Evolutionary conservation across 2,329 filamentous ascomycete genomes (phyloP).

Genomic region (Cladosporium sp.): DNA sequence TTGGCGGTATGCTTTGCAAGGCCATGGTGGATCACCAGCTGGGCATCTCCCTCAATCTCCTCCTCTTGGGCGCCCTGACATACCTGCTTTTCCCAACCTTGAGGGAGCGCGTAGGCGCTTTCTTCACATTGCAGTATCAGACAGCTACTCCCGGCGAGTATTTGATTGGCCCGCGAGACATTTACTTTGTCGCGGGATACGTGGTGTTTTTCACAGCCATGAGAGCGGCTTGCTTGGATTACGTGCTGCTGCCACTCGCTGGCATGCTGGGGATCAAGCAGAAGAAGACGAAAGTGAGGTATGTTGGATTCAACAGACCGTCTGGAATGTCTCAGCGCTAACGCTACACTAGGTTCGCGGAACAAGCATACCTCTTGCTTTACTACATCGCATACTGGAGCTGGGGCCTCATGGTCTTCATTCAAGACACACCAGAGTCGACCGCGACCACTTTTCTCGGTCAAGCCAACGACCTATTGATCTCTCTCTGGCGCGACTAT

Average conservation of each 20-base stretch:
- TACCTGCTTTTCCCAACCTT: conserved; percentile 81
- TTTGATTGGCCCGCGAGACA: conserved; percentile 75
- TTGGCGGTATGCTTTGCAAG: conserved; percentile 35
- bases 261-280: conserved; percentile 70
- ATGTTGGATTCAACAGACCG: conserved; percentile 41
- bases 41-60: conserved; percentile 77
- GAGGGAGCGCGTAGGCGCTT: conserved; percentile 76
- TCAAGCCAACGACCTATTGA: conserved; percentile 28
- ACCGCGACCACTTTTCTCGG: conserved; percentile 18
- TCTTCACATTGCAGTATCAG: conserved; percentile 81
- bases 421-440: conserved; percentile 30
- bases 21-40: conserved; percentile 46
- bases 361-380: conserved; percentile 87
- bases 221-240: conserved; percentile 82
- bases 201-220: conserved; percentile 84
- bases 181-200: conserved; percentile 73
- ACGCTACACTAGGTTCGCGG: conserved; percentile 61
- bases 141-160: conserved; percentile 57
- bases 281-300: conserved; percentile 66
- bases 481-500: conserved; percentile 75
- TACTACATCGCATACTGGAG: conserved; percentile 84
- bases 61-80: conserved; percentile 78
- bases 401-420: conserved; percentile 68
- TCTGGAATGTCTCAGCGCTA: neutral
- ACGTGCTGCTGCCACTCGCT: conserved; percentile 77